These are phyloP conservation scores for Salvia splendens DNA, from an alignment of 257 asterid genomes.

Conservation along the genomic window DNA sequence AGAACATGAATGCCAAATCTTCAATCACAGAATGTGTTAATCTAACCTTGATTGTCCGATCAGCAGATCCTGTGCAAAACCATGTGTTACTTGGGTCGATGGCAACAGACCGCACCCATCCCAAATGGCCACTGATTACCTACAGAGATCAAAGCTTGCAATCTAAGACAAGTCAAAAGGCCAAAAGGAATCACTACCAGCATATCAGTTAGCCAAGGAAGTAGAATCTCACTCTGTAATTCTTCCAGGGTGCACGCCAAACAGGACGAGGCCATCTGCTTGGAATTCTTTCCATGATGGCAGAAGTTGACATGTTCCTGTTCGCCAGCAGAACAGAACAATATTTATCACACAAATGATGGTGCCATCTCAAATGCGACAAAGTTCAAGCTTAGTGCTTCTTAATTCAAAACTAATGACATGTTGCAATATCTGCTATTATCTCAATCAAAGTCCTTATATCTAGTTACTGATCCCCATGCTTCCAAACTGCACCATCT, in stretches of 20 bases:
- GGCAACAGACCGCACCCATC: slow-evolving; percentile 95
- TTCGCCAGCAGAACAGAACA: slow-evolving; percentile 9
- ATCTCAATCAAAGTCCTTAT: slow-evolving; percentile 4
- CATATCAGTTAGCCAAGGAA: background rate
- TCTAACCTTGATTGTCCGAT: slow-evolving; percentile 86
- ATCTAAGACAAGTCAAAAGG: slow-evolving; percentile 6
- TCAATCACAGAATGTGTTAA: background rate
- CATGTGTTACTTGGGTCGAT: slow-evolving; percentile 89
- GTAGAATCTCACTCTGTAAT: slow-evolving; percentile 71
- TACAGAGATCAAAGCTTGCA: slow-evolving; percentile 35
- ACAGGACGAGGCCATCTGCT: slow-evolving; percentile 98
- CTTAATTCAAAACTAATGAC: slow-evolving; percentile 6
- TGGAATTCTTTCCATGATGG: slow-evolving; percentile 98
- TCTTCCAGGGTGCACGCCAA: slow-evolving; percentile 98
- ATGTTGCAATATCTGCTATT: background rate
- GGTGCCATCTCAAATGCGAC: slow-evolving; percentile 11
- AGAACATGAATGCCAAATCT: slow-evolving; percentile 10
- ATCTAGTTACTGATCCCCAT: background rate
- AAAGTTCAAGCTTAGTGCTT: slow-evolving; percentile 9
- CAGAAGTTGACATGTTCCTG: slow-evolving; percentile 88
- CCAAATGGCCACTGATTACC: slow-evolving; percentile 97
- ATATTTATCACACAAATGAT: slow-evolving; percentile 20
- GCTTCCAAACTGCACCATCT: background rate
- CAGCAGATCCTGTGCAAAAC: slow-evolving; percentile 97
- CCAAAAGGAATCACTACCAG: background rate